These are phyloP conservation scores for slime mould (Dictyostelium discoideum) DNA, from an alignment of 78 protist genomes.

Conservation along the genomic window dicty_2.7 NC_007091.3:4253001-4253500, in stretches of 20 bases:
- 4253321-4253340: background rate
- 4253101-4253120: background rate
- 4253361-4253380: constrained; percentile 13
- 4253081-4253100: constrained; percentile 17
- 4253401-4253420: constrained; percentile 29
- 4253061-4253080: constrained; percentile 14
- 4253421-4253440: background rate
- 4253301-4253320: background rate
- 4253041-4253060: constrained; percentile 14
- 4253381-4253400: background rate
- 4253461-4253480: background rate
- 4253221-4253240: constrained; percentile 65
- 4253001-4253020: constrained; percentile 9
- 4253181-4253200: constrained; percentile 38
- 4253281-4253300: background rate
- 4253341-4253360: background rate
- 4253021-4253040: background rate
- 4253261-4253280: constrained; percentile 29
- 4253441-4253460: background rate
- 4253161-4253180: constrained; percentile 24
- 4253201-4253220: background rate
- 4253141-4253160: constrained; percentile 30
- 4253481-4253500: background rate
- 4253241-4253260: constrained; percentile 18
- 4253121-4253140: background rate